phyloP scores from a whole-genome alignment of 495 filamentous ascomycete species.

The Lasiosphaeris hirsuta region DNA sequence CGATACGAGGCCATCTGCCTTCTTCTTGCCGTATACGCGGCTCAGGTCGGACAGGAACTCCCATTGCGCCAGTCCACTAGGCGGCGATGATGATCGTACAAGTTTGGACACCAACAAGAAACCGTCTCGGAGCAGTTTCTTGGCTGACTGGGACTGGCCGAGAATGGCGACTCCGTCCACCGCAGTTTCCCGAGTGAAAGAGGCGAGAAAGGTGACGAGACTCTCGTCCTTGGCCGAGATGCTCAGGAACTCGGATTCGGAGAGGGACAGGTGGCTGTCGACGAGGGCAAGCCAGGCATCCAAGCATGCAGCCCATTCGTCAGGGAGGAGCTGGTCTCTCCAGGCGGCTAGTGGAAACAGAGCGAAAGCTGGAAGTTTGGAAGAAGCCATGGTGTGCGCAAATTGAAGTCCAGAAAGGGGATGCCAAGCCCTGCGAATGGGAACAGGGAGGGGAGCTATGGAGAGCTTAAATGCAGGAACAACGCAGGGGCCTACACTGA shows the following conservation, averaged over 20 bases:
- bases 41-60: slow-evolving; percentile 56
- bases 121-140: slow-evolving; percentile 54
- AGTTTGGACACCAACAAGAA: slow-evolving; percentile 58
- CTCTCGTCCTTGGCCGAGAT: slow-evolving; percentile 53
- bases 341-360: slow-evolving; percentile 69
- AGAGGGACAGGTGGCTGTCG: slow-evolving; percentile 58
- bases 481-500: no score
- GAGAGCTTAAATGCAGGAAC: no score
- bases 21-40: slow-evolving; percentile 53
- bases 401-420: neutral
- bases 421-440: slow-evolving; percentile 9
- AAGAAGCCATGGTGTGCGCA: slow-evolving; percentile 14
- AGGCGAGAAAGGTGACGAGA: slow-evolving; percentile 55
- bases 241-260: slow-evolving; percentile 49
- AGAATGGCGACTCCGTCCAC: slow-evolving; percentile 37
- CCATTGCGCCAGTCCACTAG: slow-evolving; percentile 49
- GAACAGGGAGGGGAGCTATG: neutral
- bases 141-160: slow-evolving; percentile 45
- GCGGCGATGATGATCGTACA: slow-evolving; percentile 41
- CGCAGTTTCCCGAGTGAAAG: slow-evolving; percentile 55
- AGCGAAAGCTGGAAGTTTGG: slow-evolving; percentile 62
- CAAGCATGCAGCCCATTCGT: slow-evolving; percentile 75
- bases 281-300: slow-evolving; percentile 71
- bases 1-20: slow-evolving; percentile 27
- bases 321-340: slow-evolving; percentile 58